phyloP scores from a whole-genome alignment of 1,284 basidiomycete species.

The Ganoderma lucidum region DNA sequence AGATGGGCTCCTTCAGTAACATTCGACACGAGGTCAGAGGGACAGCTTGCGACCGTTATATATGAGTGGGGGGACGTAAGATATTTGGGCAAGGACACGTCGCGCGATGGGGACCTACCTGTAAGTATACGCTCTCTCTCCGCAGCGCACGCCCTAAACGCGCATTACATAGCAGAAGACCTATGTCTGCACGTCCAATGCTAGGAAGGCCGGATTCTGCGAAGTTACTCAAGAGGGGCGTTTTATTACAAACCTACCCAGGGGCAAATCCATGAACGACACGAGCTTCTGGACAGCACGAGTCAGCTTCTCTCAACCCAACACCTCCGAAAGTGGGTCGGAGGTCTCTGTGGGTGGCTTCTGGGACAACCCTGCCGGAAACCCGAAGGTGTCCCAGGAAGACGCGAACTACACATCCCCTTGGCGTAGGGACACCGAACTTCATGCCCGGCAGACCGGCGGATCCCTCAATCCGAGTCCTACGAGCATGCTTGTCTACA shows the following conservation, averaged over 20 bases:
- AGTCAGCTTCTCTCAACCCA: slow-evolving; percentile 56
- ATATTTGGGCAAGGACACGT: slow-evolving; percentile 82
- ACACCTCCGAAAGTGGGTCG: slow-evolving; percentile 24
- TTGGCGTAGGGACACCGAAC: slow-evolving; percentile 46
- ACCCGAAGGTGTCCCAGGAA: slow-evolving; percentile 56
- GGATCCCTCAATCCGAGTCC: slow-evolving; percentile 54
- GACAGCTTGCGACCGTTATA: slow-evolving; percentile 93
- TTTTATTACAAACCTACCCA: slow-evolving; percentile 84
- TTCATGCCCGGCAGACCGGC: slow-evolving; percentile 40
- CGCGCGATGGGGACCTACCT: slow-evolving; percentile 67
- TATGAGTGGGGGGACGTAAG: slow-evolving; percentile 94
- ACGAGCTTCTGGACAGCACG: slow-evolving; percentile 85
- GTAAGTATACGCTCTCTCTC: slow-evolving; percentile 53
- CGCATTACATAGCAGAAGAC: slow-evolving; percentile 72
- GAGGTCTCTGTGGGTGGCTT: slow-evolving; percentile 46
- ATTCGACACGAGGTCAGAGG: slow-evolving; percentile 82
- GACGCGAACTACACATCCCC: slow-evolving; percentile 52
- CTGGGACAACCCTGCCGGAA: slow-evolving; percentile 68
- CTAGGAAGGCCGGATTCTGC: slow-evolving; percentile 78
- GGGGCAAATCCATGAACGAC: slow-evolving; percentile 64
- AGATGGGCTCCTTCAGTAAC: slow-evolving; percentile 60
- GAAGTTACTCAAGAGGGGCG: slow-evolving; percentile 73
- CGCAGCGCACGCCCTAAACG: slow-evolving; percentile 24
- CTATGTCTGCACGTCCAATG: slow-evolving; percentile 88
- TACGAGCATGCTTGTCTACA: slow-evolving; percentile 59